Evolutionary conservation across 768 basidiomycete genomes (phyloP).

Genomic region (Termitomyces sp.): DNA sequence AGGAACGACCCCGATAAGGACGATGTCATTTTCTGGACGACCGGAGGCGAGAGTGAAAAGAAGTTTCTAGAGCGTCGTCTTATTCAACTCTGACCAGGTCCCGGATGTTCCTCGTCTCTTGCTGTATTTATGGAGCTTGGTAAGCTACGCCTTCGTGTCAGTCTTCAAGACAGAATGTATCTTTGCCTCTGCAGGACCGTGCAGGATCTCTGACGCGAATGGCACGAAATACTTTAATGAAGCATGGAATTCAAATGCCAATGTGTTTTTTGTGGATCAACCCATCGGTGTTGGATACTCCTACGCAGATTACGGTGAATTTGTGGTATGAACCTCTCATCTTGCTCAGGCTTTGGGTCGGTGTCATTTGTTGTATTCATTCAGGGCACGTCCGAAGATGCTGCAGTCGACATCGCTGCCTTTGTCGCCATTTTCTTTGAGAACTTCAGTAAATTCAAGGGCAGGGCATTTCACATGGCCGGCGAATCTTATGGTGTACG

Average conservation of each 20-base stretch:
- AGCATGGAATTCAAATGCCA: constrained; percentile 66
- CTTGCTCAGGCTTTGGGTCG: neutral
- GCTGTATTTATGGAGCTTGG: constrained; percentile 75
- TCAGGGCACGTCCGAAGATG: constrained; percentile 61
- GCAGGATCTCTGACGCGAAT: constrained; percentile 49
- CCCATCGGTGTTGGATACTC: constrained; percentile 60
- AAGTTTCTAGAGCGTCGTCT: neutral
- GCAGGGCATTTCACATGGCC: constrained; percentile 57
- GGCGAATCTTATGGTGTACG: constrained; percentile 77
- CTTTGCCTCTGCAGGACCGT: constrained; percentile 45
- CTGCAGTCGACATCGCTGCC: constrained; percentile 64
- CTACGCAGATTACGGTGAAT: constrained; percentile 59
- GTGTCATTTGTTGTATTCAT: neutral
- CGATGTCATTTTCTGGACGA: constrained; percentile 57
- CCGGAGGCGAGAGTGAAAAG: constrained; percentile 29
- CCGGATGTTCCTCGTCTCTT: constrained; percentile 39
- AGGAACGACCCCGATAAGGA: constrained; percentile 54
- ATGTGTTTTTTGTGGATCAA: constrained; percentile 60
- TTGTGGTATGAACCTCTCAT: constrained; percentile 34
- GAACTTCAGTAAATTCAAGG: constrained; percentile 66
- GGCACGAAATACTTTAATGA: constrained; percentile 51
- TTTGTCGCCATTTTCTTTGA: constrained; percentile 75
- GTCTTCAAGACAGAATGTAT: neutral
- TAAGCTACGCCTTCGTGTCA: constrained; percentile 15
- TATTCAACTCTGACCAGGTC: constrained; percentile 22